phyloP scores from a whole-genome alignment of 169 alveolate genomes.

The Plasmodium inui region DNA sequence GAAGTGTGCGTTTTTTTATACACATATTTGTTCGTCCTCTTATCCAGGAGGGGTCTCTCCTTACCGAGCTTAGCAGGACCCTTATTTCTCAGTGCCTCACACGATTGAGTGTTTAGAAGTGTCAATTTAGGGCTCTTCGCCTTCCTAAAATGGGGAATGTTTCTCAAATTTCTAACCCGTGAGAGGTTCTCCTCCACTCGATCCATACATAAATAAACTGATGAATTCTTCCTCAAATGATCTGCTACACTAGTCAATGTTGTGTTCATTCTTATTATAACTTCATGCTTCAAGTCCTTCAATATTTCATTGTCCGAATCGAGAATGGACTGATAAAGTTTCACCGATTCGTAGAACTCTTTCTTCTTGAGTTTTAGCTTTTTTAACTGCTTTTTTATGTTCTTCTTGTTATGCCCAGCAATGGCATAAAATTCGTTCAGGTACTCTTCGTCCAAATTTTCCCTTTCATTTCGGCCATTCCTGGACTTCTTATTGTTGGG shows the following conservation, averaged over 20 bases:
- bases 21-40: background rate
- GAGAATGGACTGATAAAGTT: constrained; percentile 79
- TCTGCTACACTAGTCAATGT: constrained; percentile 35
- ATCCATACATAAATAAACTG: background rate
- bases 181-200: background rate
- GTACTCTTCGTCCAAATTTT: constrained; percentile 31
- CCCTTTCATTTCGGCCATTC: constrained; percentile 13
- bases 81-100: constrained; percentile 1
- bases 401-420: constrained; percentile 42
- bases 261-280: constrained; percentile 51
- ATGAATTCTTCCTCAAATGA: constrained; percentile 9
- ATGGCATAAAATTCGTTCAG: constrained; percentile 43
- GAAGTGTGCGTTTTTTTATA: background rate
- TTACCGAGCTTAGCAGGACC: background rate
- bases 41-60: background rate
- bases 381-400: constrained; percentile 28
- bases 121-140: background rate
- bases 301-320: constrained; percentile 74
- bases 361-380: constrained; percentile 50
- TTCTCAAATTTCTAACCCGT: background rate
- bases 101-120: constrained; percentile 4
- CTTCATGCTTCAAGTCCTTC: constrained; percentile 63
- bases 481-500: constrained; percentile 56
- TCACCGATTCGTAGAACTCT: constrained; percentile 77
- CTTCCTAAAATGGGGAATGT: background rate